Base-by-base conservation (phyloP, 1,284 basidiomycete genomes). In the Cryptococcus wingfieldii region DNA sequence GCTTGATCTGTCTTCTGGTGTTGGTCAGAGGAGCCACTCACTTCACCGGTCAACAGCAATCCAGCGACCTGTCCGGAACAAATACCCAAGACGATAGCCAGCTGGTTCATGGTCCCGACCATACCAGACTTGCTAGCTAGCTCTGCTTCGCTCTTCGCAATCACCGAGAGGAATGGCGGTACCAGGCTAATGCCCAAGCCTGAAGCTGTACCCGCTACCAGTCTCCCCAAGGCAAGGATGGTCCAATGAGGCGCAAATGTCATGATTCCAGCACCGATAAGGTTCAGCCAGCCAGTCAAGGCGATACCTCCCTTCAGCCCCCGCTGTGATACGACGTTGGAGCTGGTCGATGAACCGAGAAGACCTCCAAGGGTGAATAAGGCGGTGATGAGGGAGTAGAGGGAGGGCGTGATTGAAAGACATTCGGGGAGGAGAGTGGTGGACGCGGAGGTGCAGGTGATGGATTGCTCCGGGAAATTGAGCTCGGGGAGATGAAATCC, bases 341-440 rank as follows among this genome's bases (percentile, higher is more conserved):
- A 86, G n/a, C 87, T 86, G 16, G 79, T 74, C 18, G 88, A 70
- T 64, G 87, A 89, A 13, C 91, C 91, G 4, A 86, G 55, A 13
- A 96, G 82, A 38, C 93, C 93, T 7, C 93, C 93, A n/a, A 90
- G 67, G 1, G 90, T 94, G 74, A 92, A 94, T 34, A 89, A 78
- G 27, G 91, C 82, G 0, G 92, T 96, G 44, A 93, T 82, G 37
- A 86, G 72, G 16, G 88, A 88, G 78, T 94, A 95, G 0, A 81
- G 80, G 28, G 83, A 79, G 56, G 88, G 83, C 38, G 83, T 82
- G 84, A 94, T 88, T 14, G 83, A 83, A 41, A 93, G 84, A 72
- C 90, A 94, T 23, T 67, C 49, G 1, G 74, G 72, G 5, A 77
- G 61, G 12, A 45, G 37, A 7, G 48, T 14, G 1, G 50, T 58